A percentile compares a stretch with the other conserved stretches of the same genome.
These are phyloP conservation scores for Tetrapisispora taiwanensis DNA, from an alignment of 805 yeast genomes.

Conservation along the genomic window DNA sequence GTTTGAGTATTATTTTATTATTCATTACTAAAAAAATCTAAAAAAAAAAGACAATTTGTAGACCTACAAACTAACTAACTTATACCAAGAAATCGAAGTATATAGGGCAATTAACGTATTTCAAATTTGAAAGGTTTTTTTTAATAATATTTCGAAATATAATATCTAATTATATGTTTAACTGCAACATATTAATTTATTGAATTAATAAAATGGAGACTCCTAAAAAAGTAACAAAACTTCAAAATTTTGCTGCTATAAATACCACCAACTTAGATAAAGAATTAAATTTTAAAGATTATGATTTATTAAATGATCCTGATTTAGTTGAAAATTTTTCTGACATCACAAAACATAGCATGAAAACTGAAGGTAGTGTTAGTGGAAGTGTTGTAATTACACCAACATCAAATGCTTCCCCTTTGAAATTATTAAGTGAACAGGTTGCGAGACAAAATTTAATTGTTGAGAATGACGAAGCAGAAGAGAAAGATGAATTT, in stretches of 20 bases:
- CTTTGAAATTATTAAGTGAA: neutral
- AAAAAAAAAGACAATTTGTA: too few relatives aligned
- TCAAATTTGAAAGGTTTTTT: too few relatives aligned
- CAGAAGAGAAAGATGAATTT: neutral
- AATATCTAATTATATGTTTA: too few relatives aligned
- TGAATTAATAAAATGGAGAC: neutral
- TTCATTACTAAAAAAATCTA: too few relatives aligned
- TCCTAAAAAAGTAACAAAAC: neutral
- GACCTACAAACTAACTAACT: too few relatives aligned
- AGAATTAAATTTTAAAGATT: neutral
- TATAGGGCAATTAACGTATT: too few relatives aligned
- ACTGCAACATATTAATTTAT: neutral
- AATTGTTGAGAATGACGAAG: neutral
- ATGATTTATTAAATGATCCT: conserved; percentile 21
- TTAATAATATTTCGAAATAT: too few relatives aligned
- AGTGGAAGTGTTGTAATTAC: conserved; percentile 26
- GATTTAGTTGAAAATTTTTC: conserved; percentile 24
- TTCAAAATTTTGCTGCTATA: conserved; percentile 1
- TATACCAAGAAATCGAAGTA: too few relatives aligned
- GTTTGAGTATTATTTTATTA: too few relatives aligned
- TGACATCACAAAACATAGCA: conserved; percentile 15
- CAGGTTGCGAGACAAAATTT: neutral
- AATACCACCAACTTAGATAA: neutral
- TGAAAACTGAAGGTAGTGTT: conserved; percentile 9
- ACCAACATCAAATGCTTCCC: conserved; percentile 5